These are phyloP conservation scores for Samsoniella hepiali DNA, from an alignment of 2,329 filamentous ascomycete genomes.

Conservation along the genomic window DNA sequence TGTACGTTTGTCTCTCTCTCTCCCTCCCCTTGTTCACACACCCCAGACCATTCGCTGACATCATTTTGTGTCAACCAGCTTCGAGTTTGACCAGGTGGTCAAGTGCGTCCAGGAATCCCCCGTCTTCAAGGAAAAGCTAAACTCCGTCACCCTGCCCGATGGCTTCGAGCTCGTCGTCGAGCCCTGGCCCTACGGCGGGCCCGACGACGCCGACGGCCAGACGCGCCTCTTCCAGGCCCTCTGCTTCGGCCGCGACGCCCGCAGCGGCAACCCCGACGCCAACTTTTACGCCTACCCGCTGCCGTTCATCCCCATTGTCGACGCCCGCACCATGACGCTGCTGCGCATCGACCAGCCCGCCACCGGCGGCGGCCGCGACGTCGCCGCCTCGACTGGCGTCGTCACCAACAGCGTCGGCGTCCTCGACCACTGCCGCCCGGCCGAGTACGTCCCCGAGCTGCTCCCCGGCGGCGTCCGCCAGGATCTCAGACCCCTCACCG, in stretches of 20 bases:
- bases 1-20: constrained; percentile 25
- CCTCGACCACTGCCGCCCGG: constrained; percentile 31
- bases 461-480: constrained; percentile 40
- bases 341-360: constrained; percentile 34
- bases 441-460: constrained; percentile 43
- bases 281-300: constrained; percentile 57
- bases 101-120: constrained; percentile 29
- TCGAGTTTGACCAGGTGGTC: constrained; percentile 36
- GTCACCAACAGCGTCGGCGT: constrained; percentile 22
- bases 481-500: constrained; percentile 57
- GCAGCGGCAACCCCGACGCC: constrained; percentile 42
- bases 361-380: constrained; percentile 32
- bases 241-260: constrained; percentile 31
- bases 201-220: constrained; percentile 30
- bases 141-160: constrained; percentile 27
- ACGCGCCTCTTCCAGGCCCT: constrained; percentile 34
- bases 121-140: constrained; percentile 32
- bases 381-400: constrained; percentile 18
- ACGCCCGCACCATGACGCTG: constrained; percentile 29
- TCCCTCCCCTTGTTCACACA: not conserved
- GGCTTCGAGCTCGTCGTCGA: constrained; percentile 33
- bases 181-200: constrained; percentile 34
- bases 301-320: constrained; percentile 44
- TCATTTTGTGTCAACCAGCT: constrained; percentile 20
- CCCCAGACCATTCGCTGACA: not conserved